A percentile compares a stretch with the other conserved stretches of the same genome.
Evolutionary conservation across 768 basidiomycete genomes (phyloP).

Genomic region (Lyophyllum shimeji): DNA sequence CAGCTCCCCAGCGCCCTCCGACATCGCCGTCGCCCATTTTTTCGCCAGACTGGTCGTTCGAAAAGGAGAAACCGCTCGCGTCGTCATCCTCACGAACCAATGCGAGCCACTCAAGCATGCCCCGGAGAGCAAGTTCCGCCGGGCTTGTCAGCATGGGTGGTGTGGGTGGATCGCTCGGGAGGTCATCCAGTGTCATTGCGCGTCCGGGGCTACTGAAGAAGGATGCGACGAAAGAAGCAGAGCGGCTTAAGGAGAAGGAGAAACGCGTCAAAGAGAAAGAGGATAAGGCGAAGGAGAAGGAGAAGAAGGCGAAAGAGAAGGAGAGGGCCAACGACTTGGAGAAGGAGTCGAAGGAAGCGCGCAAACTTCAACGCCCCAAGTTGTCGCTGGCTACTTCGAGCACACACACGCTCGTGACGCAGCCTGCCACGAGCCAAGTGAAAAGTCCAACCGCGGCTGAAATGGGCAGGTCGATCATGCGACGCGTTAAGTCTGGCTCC

Average conservation of each 20-base stretch:
- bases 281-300: slow-evolving; percentile 17
- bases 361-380: slow-evolving; percentile 26
- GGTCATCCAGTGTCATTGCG: slow-evolving; percentile 20
- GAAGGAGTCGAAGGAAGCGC: slow-evolving; percentile 12
- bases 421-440: slow-evolving; percentile 7
- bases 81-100: neutral
- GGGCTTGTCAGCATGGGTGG: slow-evolving; percentile 13
- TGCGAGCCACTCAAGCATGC: neutral
- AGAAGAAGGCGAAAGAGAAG: slow-evolving; percentile 21
- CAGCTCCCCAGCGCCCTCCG: neutral
- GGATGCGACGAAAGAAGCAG: slow-evolving; percentile 12
- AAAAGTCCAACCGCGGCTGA: slow-evolving; percentile 12
- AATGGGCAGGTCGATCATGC: slow-evolving; percentile 22
- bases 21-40: slow-evolving; percentile 9
- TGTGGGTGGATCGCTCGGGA: slow-evolving; percentile 14
- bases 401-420: slow-evolving; percentile 10
- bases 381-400: slow-evolving; percentile 27
- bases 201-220: slow-evolving; percentile 16
- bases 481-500: slow-evolving; percentile 33
- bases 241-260: slow-evolving; percentile 19
- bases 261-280: slow-evolving; percentile 14
- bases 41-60: slow-evolving; percentile 1
- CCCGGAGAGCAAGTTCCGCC: slow-evolving; percentile 18
- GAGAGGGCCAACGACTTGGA: slow-evolving; percentile 21
- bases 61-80: neutral